Evolutionary conservation across 345 rosid species (phyloP), one percentile per base, ranked within the genome.

Genomic region (Euphorbia lathyris): DNA sequence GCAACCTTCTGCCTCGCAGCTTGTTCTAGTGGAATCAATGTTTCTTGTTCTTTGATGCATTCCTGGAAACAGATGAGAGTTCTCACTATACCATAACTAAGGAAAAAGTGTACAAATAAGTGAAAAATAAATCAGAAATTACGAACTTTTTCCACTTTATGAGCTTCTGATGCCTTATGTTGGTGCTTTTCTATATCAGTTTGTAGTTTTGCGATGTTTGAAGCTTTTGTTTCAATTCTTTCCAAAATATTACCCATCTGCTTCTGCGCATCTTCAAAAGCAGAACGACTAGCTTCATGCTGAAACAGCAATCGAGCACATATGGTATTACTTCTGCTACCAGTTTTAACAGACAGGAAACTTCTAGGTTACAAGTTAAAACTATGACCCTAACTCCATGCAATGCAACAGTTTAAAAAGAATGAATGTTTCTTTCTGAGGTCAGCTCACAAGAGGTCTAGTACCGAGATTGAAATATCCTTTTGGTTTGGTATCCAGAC

Each of bases 1-100:
- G 84, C 87, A 78, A 90, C 86, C 84, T 92, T 92, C 81, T 86
- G 92, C 77, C 97, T 88, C 25, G 97, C 97, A 55, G 86, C 91
- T 78, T 95, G 96, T 75, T 92, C 99, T 76, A 81, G 90, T 34
- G 97, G 93, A 84, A 85, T 83, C 67, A 92, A 72, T 23, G 77
- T 72, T 74, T 90, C 99, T 83, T 95, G 96, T 65, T 95, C 96
- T 85, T 76, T 90, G 63, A 79, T 81, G 82, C 83, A 87, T 68
- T 85, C 93, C 99, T 95, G 80, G 77, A 85, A 78, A 58, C 23
- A 55, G 57, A 25, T 27, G 68, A 47, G 64, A 66, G 63, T 72
- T 78, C 11, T 60, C 65, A 77, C 27, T 71, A 63, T 7, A 62
- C 62, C 70, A 34, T 48, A 26, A 55, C 30, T 27, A 47, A 20